These are phyloP conservation scores for Nakazawaea pomicola DNA, from an alignment of 805 yeast species.

Conservation along the genomic window DNA sequence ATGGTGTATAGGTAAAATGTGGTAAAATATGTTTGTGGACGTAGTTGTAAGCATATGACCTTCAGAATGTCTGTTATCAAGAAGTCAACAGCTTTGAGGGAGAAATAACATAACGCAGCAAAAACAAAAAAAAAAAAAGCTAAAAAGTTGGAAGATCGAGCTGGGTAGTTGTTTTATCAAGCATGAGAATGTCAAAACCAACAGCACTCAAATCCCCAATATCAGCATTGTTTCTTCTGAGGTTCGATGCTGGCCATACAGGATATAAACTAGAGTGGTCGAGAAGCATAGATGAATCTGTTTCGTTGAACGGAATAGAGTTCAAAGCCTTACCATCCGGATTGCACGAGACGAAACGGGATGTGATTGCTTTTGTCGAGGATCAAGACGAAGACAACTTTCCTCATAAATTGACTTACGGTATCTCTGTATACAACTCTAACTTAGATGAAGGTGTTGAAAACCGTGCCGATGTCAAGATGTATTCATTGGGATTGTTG, in stretches of 20 bases:
- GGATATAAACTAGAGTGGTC: constrained; percentile 48
- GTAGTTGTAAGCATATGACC: no score
- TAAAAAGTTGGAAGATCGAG: no score
- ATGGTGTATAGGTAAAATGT: constrained; percentile 2
- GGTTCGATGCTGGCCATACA: constrained; percentile 46
- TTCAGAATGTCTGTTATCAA: no score
- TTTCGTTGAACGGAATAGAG: constrained; percentile 43
- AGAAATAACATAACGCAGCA: background rate
- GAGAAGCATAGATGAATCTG: constrained; percentile 21
- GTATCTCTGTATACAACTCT: constrained; percentile 48
- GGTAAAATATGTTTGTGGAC: no score
- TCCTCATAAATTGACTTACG: constrained; percentile 30
- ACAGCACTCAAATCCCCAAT: constrained; percentile 25
- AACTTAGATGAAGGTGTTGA: constrained; percentile 21
- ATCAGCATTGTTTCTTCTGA: constrained; percentile 40
- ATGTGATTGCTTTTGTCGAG: constrained; percentile 49
- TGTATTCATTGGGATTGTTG: constrained; percentile 63
- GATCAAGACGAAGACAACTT: constrained; percentile 15
- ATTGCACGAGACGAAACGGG: constrained; percentile 45
- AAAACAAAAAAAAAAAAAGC: background rate
- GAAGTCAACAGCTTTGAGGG: no score
- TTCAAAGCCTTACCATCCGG: constrained; percentile 69
- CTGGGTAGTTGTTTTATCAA: no score
- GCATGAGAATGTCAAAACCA: background rate
- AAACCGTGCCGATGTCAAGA: constrained; percentile 42